These are phyloP conservation scores for Neoboletus magnificus DNA, from an alignment of 768 basidiomycete species.

Conservation along the genomic window DNA sequence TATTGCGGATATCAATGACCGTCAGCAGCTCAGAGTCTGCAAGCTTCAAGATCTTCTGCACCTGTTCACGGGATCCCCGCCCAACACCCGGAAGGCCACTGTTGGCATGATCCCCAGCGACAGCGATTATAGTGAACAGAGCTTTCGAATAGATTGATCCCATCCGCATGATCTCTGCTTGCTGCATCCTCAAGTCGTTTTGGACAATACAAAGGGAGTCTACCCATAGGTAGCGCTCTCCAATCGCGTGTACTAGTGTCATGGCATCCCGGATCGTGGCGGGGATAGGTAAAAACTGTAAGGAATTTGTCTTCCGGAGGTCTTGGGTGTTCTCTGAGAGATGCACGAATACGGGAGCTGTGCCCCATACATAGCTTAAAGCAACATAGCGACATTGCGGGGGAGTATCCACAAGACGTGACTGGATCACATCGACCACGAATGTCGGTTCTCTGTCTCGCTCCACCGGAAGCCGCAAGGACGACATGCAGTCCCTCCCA, in stretches of 20 bases:
- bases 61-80: not conserved
- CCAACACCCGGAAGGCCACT: constrained; percentile 10
- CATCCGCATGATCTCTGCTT: constrained; percentile 20
- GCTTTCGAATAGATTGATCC: constrained; percentile 14
- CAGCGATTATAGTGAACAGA: constrained; percentile 20
- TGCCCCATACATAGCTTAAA: constrained; percentile 23
- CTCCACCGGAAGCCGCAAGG: not conserved
- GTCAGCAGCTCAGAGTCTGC: not conserved
- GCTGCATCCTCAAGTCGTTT: constrained; percentile 11
- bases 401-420: constrained; percentile 16
- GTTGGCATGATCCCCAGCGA: constrained; percentile 5
- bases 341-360: constrained; percentile 1
- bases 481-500: constrained; percentile 1
- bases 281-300: constrained; percentile 10
- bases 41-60: constrained; percentile 9
- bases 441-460: constrained; percentile 4
- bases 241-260: constrained; percentile 13
- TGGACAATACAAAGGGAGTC: constrained; percentile 24
- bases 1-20: not conserved
- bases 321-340: not conserved
- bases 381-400: constrained; percentile 19
- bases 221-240: constrained; percentile 25
- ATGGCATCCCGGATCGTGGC: constrained; percentile 23
- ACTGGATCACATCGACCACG: constrained; percentile 10
- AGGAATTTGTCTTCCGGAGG: constrained; percentile 1